These are phyloP conservation scores for Claviceps pusilla DNA, from an alignment of 2,329 filamentous ascomycete species.

Conservation along the genomic window DNA sequence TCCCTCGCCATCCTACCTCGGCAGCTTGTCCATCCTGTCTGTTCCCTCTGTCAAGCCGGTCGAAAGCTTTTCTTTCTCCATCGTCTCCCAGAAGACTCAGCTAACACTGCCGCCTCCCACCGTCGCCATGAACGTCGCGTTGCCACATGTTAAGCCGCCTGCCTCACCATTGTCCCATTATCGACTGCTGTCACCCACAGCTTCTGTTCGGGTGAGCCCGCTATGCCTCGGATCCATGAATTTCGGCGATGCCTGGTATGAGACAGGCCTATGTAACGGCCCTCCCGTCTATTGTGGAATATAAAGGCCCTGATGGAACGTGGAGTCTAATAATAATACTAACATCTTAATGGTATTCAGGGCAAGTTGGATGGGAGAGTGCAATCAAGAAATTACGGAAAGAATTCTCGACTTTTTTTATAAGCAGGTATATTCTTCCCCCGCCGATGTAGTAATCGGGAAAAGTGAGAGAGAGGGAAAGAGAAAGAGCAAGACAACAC, in stretches of 20 bases:
- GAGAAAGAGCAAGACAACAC: background rate
- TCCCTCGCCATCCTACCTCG: background rate
- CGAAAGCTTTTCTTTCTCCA: background rate
- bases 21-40: background rate
- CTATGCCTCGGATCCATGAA: conserved; percentile 51
- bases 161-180: conserved; percentile 49
- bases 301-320: background rate
- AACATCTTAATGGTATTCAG: conserved; percentile 15
- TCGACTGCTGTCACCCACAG: conserved; percentile 49
- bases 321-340: background rate
- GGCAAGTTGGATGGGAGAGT: conserved; percentile 45
- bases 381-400: conserved; percentile 46
- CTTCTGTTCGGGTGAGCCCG: conserved; percentile 51
- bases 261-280: background rate
- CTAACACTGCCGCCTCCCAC: too few relatives aligned
- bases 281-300: too few relatives aligned
- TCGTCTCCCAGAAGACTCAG: background rate
- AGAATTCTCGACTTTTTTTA: conserved; percentile 52
- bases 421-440: conserved; percentile 27
- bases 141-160: conserved; percentile 29
- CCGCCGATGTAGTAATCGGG: background rate
- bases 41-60: background rate
- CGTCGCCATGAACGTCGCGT: conserved; percentile 8
- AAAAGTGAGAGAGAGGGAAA: background rate
- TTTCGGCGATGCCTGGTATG: conserved; percentile 41